Percentiles rank a stretch among this genome's conserved stretches.
Evolutionary conservation across 352 stramenopile species (phyloP).

Genomic region (Plasmopara halstedii): DNA sequence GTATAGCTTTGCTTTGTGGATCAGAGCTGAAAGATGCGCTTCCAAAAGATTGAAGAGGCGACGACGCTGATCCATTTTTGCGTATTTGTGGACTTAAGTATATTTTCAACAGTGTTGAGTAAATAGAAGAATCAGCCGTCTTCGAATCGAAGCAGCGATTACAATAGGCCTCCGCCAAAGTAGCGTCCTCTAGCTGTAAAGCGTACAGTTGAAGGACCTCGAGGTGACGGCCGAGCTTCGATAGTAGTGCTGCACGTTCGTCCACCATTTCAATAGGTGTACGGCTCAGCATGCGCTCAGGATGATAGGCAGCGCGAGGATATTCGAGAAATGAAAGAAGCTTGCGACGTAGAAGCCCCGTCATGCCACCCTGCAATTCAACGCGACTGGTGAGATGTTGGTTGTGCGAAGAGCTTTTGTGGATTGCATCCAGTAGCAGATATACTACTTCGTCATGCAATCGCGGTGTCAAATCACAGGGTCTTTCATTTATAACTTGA

Average conservation of each 20-base stretch:
- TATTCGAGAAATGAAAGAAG: constrained; percentile 64
- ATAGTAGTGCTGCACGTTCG: constrained; percentile 65
- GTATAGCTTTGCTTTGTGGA: constrained; percentile 48
- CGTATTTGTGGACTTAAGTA: constrained; percentile 49
- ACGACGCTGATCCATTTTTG: constrained; percentile 4
- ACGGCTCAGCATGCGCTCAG: constrained; percentile 72
- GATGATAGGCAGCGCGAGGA: constrained; percentile 46
- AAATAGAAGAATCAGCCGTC: constrained; percentile 70
- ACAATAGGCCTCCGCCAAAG: constrained; percentile 69
- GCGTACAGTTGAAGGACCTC: constrained; percentile 78
- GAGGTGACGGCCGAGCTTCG: constrained; percentile 65
- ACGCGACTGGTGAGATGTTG: constrained; percentile 50
- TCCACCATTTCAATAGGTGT: constrained; percentile 73
- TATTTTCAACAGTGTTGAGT: constrained; percentile 65
- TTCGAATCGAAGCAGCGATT: constrained; percentile 76
- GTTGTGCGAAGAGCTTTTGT: constrained; percentile 22
- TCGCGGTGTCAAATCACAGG: constrained; percentile 23
- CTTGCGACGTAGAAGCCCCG: constrained; percentile 51
- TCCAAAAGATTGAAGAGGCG: constrained; percentile 21
- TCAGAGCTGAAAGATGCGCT: constrained; percentile 9
- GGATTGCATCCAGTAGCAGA: constrained; percentile 67
- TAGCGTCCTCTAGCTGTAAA: constrained; percentile 62
- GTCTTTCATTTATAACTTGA: constrained; percentile 50
- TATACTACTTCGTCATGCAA: constrained; percentile 80
- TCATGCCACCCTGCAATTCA: constrained; percentile 41